phyloP scores from a whole-genome alignment of 2,329 filamentous ascomycete species.

The Monilinia fructigena region DNA sequence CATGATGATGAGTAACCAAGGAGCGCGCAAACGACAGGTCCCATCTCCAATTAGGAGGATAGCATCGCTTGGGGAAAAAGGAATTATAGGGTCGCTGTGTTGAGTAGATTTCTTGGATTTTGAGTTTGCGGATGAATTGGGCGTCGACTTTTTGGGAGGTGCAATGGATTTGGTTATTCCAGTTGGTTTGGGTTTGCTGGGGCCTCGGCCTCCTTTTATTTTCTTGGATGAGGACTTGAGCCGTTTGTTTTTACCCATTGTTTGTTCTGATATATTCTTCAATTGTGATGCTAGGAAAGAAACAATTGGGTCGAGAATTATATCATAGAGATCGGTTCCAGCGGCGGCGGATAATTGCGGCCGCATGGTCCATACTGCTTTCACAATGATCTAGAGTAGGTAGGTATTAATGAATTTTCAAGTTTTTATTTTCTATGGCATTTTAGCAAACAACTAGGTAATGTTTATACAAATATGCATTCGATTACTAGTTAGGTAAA shows the following conservation, averaged over 20 bases:
- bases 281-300: background rate
- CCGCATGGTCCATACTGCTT: background rate
- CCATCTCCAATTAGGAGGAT: conserved; percentile 79
- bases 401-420: too few relatives aligned
- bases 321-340: background rate
- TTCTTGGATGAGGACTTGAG: conserved; percentile 15
- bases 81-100: conserved; percentile 55
- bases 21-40: conserved; percentile 76
- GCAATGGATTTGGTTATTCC: background rate
- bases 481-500: too few relatives aligned
- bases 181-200: background rate
- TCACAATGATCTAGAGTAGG: too few relatives aligned
- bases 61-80: conserved; percentile 63
- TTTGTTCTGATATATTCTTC: background rate
- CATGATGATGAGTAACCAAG: conserved; percentile 64
- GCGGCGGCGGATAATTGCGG: background rate
- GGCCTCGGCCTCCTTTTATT: conserved; percentile 5
- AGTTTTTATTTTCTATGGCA: too few relatives aligned
- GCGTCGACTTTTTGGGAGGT: background rate
- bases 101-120: conserved; percentile 25
- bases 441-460: too few relatives aligned
- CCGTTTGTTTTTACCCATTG: conserved; percentile 8
- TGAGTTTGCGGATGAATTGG: background rate
- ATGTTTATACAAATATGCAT: too few relatives aligned
- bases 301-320: background rate